A percentile compares a stretch with the other conserved stretches of the same genome.
phyloP scores from a whole-genome alignment of 129 eudicot species.

The Smallanthus sonchifolius region DNA sequence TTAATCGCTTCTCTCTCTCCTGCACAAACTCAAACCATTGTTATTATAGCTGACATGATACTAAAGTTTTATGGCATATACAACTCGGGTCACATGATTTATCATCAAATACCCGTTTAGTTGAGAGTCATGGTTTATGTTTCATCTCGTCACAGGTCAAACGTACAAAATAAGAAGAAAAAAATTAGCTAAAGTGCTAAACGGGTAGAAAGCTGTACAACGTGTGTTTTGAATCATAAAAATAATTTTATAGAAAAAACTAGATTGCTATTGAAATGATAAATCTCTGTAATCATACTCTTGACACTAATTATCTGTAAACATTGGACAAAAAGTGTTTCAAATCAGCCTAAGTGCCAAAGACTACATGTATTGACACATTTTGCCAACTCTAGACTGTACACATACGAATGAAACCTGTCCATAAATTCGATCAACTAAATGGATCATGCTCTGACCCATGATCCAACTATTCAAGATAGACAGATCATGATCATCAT shows the following conservation, averaged over 20 bases:
- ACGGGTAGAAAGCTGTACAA: not conserved
- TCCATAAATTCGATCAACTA: not conserved
- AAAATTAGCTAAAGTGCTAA: not conserved
- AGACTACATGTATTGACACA: not conserved
- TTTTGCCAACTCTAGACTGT: not conserved
- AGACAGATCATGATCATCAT: not conserved
- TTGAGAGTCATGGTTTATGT: not conserved
- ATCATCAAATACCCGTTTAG: not conserved
- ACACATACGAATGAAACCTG: not conserved
- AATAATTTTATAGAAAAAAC: no score
- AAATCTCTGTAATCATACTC: not conserved
- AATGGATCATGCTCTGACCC: not conserved
- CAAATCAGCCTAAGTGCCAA: not conserved
- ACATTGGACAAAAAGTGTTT: not conserved
- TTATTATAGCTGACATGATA: not conserved
- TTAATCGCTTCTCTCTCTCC: slow-evolving; percentile 76
- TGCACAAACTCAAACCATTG: slow-evolving; percentile 22
- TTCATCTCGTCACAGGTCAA: not conserved
- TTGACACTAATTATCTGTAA: not conserved
- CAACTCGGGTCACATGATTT: not conserved
- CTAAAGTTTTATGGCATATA: not conserved
- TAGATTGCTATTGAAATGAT: not conserved
- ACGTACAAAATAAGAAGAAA: not conserved
- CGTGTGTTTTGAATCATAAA: not conserved
- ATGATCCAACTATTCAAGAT: not conserved